phyloP scores from a whole-genome alignment of 768 basidiomycete genomes.

The Xanthoconium purpureum region DNA sequence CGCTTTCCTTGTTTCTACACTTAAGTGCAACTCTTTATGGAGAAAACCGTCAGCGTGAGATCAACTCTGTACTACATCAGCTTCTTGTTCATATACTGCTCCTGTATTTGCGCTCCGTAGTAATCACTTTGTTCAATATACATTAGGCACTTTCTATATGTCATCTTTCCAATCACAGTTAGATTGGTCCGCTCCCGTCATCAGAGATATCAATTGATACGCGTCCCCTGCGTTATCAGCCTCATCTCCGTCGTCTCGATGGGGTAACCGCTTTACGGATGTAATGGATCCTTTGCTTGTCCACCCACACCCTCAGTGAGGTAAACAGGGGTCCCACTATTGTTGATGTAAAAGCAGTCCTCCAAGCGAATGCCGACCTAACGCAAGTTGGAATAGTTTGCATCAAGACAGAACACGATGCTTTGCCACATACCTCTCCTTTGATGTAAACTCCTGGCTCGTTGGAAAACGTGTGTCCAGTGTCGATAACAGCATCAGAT shows the following conservation, averaged over 20 bases:
- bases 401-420: background rate
- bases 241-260: conserved; percentile 24
- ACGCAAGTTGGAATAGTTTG: conserved; percentile 14
- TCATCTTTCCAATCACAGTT: conserved; percentile 4
- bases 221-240: background rate
- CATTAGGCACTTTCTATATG: conserved; percentile 11
- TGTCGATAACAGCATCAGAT: conserved; percentile 51
- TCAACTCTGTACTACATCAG: conserved; percentile 22
- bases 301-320: conserved; percentile 68
- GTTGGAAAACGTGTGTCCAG: conserved; percentile 76
- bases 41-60: conserved; percentile 11
- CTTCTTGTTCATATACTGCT: conserved; percentile 28
- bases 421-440: conserved; percentile 46
- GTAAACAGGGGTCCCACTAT: conserved; percentile 50
- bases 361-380: conserved; percentile 79
- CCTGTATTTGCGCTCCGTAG: conserved; percentile 23
- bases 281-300: conserved; percentile 40
- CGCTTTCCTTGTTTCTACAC: conserved; percentile 11
- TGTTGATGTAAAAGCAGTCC: conserved; percentile 73
- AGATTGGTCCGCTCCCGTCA: background rate
- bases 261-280: conserved; percentile 28
- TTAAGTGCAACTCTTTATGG: conserved; percentile 11
- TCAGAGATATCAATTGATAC: too few species aligned
- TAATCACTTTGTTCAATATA: conserved; percentile 27
- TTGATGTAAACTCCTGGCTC: conserved; percentile 79